These are phyloP conservation scores for Macrophomina phaseolina DNA, from an alignment of 2,329 filamentous ascomycete species.

Conservation along the genomic window DNA sequence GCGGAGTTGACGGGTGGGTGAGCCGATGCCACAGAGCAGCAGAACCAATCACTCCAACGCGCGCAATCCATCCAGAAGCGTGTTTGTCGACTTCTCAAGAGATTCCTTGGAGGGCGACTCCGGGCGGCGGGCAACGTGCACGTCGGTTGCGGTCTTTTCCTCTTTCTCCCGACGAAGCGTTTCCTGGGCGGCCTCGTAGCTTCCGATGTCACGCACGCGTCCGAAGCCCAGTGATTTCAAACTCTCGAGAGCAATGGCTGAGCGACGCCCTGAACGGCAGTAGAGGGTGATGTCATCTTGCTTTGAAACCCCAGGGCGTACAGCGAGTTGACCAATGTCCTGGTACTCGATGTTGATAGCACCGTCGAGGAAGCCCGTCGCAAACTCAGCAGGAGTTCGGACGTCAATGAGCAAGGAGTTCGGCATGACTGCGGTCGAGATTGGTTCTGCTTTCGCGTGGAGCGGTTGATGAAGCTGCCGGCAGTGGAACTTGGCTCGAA, in stretches of 20 bases:
- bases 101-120: conserved; percentile 29
- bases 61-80: conserved; percentile 39
- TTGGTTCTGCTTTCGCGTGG: background rate
- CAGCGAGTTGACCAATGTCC: conserved; percentile 36
- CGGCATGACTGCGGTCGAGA: background rate
- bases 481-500: background rate
- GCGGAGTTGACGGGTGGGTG: background rate
- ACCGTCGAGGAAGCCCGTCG: conserved; percentile 38
- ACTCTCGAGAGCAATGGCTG: conserved; percentile 40
- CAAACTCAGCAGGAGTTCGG: conserved; percentile 43
- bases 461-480: background rate
- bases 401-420: conserved; percentile 41
- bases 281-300: conserved; percentile 44
- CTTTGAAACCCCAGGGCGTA: conserved; percentile 31
- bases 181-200: conserved; percentile 40
- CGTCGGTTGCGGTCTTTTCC: conserved; percentile 30
- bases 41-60: conserved; percentile 30
- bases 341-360: conserved; percentile 48
- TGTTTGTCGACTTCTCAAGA: conserved; percentile 35
- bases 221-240: conserved; percentile 39
- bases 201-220: conserved; percentile 43
- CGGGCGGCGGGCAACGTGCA: conserved; percentile 11
- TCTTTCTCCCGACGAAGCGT: conserved; percentile 39
- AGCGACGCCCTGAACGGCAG: conserved; percentile 44
- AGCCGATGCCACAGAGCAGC: background rate